These are phyloP conservation scores for Suillus alpinus DNA, from an alignment of 768 basidiomycete genomes.

Conservation along the genomic window DNA sequence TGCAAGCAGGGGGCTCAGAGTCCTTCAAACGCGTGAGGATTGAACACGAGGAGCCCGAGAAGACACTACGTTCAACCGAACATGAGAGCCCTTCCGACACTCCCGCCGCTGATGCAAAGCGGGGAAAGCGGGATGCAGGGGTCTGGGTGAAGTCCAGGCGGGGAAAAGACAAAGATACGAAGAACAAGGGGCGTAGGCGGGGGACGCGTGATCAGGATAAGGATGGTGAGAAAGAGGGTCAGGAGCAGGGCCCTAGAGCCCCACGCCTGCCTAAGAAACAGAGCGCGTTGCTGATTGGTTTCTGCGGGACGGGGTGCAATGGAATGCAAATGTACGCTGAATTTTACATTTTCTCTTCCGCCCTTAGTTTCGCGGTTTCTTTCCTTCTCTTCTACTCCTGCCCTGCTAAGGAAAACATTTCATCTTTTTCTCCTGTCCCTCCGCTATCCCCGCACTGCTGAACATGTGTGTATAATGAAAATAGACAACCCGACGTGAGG, in stretches of 20 bases:
- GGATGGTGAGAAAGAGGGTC: conserved; percentile 19
- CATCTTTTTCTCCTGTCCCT: background rate
- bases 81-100: background rate
- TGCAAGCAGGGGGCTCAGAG: conserved; percentile 2
- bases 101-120: conserved; percentile 1
- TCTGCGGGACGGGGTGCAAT: conserved; percentile 87
- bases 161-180: conserved; percentile 36
- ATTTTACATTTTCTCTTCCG: background rate
- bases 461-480: background rate
- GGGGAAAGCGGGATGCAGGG: conserved; percentile 23
- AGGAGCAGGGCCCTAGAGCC: conserved; percentile 33
- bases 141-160: conserved; percentile 33
- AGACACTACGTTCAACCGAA: background rate
- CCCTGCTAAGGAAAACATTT: background rate
- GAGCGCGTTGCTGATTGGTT: conserved; percentile 83
- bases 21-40: conserved; percentile 13
- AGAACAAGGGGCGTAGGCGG: conserved; percentile 38
- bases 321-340: conserved; percentile 93
- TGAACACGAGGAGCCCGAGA: conserved; percentile 2
- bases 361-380: background rate
- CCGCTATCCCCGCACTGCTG: background rate
- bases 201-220: conserved; percentile 37
- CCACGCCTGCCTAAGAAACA: conserved; percentile 78
- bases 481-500: conserved; percentile 65
- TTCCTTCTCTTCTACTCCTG: background rate